A percentile compares a stretch with the other conserved stretches of the same genome.
phyloP scores from a whole-genome alignment of 768 basidiomycete species.

The Phallus indusiatus region DNA sequence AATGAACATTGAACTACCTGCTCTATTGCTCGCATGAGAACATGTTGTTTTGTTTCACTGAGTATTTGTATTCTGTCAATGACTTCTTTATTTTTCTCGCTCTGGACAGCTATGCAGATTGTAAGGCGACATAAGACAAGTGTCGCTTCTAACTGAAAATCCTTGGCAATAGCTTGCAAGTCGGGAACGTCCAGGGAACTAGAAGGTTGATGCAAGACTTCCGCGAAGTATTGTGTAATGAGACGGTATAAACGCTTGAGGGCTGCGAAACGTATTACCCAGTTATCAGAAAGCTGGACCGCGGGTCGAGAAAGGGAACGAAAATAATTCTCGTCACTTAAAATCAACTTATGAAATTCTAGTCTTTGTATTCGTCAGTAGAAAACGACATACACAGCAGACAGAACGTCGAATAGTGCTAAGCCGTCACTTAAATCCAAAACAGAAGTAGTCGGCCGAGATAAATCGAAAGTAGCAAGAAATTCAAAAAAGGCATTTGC shows the following conservation, averaged over 20 bases:
- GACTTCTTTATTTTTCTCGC: slow-evolving; percentile 78
- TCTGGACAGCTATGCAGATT: slow-evolving; percentile 83
- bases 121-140: slow-evolving; percentile 71
- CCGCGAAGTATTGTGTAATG: slow-evolving; percentile 81
- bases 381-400: slow-evolving; percentile 51
- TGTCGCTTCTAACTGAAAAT: slow-evolving; percentile 52
- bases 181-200: slow-evolving; percentile 77
- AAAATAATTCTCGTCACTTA: slow-evolving; percentile 75
- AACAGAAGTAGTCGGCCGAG: slow-evolving; percentile 49
- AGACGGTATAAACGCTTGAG: slow-evolving; percentile 81
- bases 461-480: slow-evolving; percentile 63
- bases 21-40: slow-evolving; percentile 90
- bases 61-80: slow-evolving; percentile 83
- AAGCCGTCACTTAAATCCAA: slow-evolving; percentile 75
- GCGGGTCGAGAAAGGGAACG: slow-evolving; percentile 48
- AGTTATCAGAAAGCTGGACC: slow-evolving; percentile 68
- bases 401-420: slow-evolving; percentile 65
- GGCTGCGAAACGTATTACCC: slow-evolving; percentile 77
- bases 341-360: slow-evolving; percentile 1
- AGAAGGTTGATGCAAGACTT: slow-evolving; percentile 74
- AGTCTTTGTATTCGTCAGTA: neutral
- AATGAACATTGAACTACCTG: slow-evolving; percentile 42
- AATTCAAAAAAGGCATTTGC: slow-evolving; percentile 76
- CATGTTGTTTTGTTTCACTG: slow-evolving; percentile 76
- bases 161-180: slow-evolving; percentile 83